Evolutionary conservation across 805 yeast species (phyloP).

Genomic region (Allodekkera sacchari): DNA sequence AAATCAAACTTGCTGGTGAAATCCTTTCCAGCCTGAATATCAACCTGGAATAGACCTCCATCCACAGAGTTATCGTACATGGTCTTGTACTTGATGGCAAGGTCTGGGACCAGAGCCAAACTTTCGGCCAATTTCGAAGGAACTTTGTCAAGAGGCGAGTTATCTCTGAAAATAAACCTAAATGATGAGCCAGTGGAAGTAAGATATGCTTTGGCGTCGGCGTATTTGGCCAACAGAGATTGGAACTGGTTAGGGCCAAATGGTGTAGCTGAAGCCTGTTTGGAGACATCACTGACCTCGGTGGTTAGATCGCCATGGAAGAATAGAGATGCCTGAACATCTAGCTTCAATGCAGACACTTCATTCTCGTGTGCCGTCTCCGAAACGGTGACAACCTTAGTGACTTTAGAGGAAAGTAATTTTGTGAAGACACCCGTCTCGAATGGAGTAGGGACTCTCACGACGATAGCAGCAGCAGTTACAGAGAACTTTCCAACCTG

Average conservation of each 20-base stretch:
- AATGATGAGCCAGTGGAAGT: slow-evolving; percentile 36
- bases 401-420: slow-evolving; percentile 49
- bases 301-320: slow-evolving; percentile 32
- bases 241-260: slow-evolving; percentile 25
- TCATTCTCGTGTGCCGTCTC: slow-evolving; percentile 33
- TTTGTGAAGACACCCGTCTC: slow-evolving; percentile 50
- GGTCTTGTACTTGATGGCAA: slow-evolving; percentile 47
- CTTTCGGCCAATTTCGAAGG: slow-evolving; percentile 63
- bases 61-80: slow-evolving; percentile 62
- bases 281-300: slow-evolving; percentile 44
- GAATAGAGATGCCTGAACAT: slow-evolving; percentile 66
- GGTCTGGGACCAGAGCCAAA: slow-evolving; percentile 52
- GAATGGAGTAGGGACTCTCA: slow-evolving; percentile 78
- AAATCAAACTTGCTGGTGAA: slow-evolving; percentile 53
- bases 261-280: slow-evolving; percentile 16
- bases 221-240: slow-evolving; percentile 15
- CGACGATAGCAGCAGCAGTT: slow-evolving; percentile 52
- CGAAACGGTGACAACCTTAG: slow-evolving; percentile 59
- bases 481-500: slow-evolving; percentile 25
- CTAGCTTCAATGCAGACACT: slow-evolving; percentile 45
- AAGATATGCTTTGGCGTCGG: slow-evolving; percentile 2
- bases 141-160: slow-evolving; percentile 42
- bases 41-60: slow-evolving; percentile 73
- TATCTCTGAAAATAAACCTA: slow-evolving; percentile 65
- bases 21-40: slow-evolving; percentile 30